Evolutionary conservation across 2,329 filamentous ascomycete species (phyloP), one percentile per base, ranked within the genome.

Genomic region (Lachnellula hyalina): DNA sequence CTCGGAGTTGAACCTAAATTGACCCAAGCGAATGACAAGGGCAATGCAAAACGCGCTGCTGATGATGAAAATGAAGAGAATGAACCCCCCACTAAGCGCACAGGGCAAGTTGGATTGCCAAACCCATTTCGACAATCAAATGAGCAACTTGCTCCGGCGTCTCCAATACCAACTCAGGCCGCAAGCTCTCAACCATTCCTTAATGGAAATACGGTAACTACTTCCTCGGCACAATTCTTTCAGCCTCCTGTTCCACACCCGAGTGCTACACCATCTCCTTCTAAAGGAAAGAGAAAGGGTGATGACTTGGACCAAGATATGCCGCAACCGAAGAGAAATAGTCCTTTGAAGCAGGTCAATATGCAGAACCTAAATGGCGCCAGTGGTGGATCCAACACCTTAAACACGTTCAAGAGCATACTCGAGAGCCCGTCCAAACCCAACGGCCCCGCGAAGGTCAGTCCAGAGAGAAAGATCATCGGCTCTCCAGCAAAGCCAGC

Each of bases 241-340:
- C 51, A 50, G 21, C 14, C 47, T 15, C 19, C 38, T 32, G 11
- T 12, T 32, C 47, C 34, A 40, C 38, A 34, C 2, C 28, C 23
- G n/a, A 28, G 32, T 34, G n/a, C 54, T 14, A 46, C 52, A 8
- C 21, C 56, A 38, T 35, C 52, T 3, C 42, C 59, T 40, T 47
- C 57, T 3, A 68, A 64, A 35, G 54, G 57, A 14, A 70, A 70
- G 62, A 60, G 68, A 53, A 69, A 66, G 51, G 67, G 67, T 8
- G 64, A 67, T 17, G 54, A 62, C 23, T 59, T 70, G 3, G 65
- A 47, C 19, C 65, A 5, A 62, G 65, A 47, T 59, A 67, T 45
- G 59, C 59, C 21, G 57, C 58, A 45, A 61, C 65, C 51, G 55
- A 54, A 25, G 54, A 53, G 15, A 50, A 52, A 40, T 41, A 63